Base-by-base conservation (phyloP, 129 eudicot species). In the Flaveria ramosissima region DNA sequence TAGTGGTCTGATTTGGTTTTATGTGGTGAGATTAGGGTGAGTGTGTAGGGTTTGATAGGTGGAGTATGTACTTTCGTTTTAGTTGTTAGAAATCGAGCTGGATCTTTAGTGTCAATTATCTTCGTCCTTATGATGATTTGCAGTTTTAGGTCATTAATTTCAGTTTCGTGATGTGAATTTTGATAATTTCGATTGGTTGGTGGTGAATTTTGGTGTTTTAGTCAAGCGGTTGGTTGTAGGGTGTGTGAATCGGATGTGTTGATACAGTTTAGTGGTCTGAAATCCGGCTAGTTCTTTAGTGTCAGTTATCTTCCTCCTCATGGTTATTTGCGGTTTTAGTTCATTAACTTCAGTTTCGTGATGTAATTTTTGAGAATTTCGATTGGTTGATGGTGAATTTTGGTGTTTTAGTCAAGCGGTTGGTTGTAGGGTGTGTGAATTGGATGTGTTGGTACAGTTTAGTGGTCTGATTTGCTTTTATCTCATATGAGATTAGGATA, bases 261-360 rank as follows among this genome's bases (percentile, higher is more conserved):
- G 81, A 57, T 69, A 30, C 6, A 26, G 50, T 68, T 70, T 11
- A 21, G 75, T 77, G 42, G 56, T 63, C 43, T 32, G 56, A 55
- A 36, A 36, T 36, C 41, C 41, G 0, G 41, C 41, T 36, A 36
- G 41, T 36, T 36, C 41, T 36, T 36, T 36, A 36, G 41, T 36
- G 41, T 36, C 41, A 36, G 41, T 36, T 36, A 36, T 36, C 1
- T 36, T 36, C 41, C 41, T 36, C 41, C 41, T 36, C 41, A 36
- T 36, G 41, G 7, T 4, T 36, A 5, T 36, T 36, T 36, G 41
- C 41, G 7, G 7, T 36, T 36, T 36, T 36, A 36, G 41, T 36
- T 36, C 41, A 36, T 4, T 6, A 36, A 36, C 41, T 32, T 36
- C 41, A 36, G 41, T 36, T 36, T 73, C 46, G 41, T 50, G 23